A percentile compares a stretch with the other conserved stretches of the same genome.
phyloP scores from a whole-genome alignment of 1,284 basidiomycete species.

The Cutaneotrichosporon sp. region DNA sequence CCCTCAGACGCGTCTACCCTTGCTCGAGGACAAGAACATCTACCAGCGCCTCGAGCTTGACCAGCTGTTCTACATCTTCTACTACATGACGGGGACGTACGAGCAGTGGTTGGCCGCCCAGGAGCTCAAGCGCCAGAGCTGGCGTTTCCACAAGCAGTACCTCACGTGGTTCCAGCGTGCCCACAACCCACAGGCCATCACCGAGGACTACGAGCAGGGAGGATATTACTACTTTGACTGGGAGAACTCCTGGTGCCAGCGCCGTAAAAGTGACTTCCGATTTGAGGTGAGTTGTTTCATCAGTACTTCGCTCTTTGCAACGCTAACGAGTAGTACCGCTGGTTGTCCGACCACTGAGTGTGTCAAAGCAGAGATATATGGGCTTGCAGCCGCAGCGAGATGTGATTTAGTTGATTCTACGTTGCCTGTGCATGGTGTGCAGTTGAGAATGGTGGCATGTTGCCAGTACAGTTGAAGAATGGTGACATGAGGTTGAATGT shows the following conservation, averaged over 20 bases:
- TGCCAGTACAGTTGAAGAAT: too few species aligned
- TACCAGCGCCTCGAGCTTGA: slow-evolving; percentile 94
- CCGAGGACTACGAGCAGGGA: slow-evolving; percentile 98
- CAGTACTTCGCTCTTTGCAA: not conserved
- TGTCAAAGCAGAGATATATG: slow-evolving; percentile 4
- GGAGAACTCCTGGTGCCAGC: slow-evolving; percentile 96
- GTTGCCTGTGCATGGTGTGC: not conserved
- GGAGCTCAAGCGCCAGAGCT: slow-evolving; percentile 94
- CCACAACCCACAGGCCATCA: slow-evolving; percentile 97
- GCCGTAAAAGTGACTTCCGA: slow-evolving; percentile 96
- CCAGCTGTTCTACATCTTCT: slow-evolving; percentile 98
- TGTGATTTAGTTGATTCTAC: not conserved
- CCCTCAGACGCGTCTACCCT: slow-evolving; percentile 76
- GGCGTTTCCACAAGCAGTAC: slow-evolving; percentile 99
- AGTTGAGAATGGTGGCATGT: not conserved
- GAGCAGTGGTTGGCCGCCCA: slow-evolving; percentile 97
- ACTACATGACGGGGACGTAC: slow-evolving; percentile 94
- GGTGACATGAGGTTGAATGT: too few species aligned
- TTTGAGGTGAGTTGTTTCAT: slow-evolving; percentile 57
- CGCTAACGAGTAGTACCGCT: slow-evolving; percentile 58
- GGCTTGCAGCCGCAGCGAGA: not conserved
- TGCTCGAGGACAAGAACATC: slow-evolving; percentile 77
- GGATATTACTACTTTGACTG: slow-evolving; percentile 97
- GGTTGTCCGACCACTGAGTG: slow-evolving; percentile 71
- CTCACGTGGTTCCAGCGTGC: slow-evolving; percentile 99